Base-by-base conservation (phyloP, 148 eudicot species). In the Selenicereus undatus region DNA sequence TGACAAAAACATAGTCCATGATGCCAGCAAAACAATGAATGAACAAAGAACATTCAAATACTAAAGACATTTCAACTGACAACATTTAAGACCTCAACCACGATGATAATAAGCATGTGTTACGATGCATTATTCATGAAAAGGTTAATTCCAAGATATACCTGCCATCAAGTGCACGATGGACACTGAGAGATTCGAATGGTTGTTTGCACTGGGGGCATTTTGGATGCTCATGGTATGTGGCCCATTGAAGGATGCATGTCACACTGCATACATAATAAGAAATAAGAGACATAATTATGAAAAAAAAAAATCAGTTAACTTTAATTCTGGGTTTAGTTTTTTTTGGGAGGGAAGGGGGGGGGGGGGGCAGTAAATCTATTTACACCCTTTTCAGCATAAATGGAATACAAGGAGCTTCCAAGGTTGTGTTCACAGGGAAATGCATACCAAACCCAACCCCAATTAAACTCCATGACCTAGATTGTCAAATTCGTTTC, bases 161-260 rank as follows among this genome's bases (percentile, higher is more conserved):
- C 98, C 94, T 90, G 73, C 98, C 95, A 93, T 95, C 98, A 80
- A 93, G 95, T 2, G 93, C 82, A 30, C 94, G 94, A 81, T 93
- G 98, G 76, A 95, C 72, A 72, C 84, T 83, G 64, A 95, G 93
- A 75, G 86, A 86, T 82, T 88, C 95, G 84, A 95, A 95, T 65
- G 94, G 97, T 88, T 88, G 82, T 79, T 95, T 95, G 86, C 98
- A 95, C 84, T 93, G 96, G 54, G 98, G 98, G 83, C 98, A 95
- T 45, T 90, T 93, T 14, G 98, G 93, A 80, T 83, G 89, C 70
- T 90, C 93, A 83, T 86, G 90, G 87, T 89, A 93, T 1, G 98
- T 87, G 30, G 98, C 97, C 98, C 98, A 95, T 78, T 83, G 90
- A 56, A 95, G 90, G 81, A 95, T 93, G 89, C 98, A 95, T 11